phyloP scores from a whole-genome alignment of 2,329 filamentous ascomycete genomes.

The Cladosporium velox region DNA sequence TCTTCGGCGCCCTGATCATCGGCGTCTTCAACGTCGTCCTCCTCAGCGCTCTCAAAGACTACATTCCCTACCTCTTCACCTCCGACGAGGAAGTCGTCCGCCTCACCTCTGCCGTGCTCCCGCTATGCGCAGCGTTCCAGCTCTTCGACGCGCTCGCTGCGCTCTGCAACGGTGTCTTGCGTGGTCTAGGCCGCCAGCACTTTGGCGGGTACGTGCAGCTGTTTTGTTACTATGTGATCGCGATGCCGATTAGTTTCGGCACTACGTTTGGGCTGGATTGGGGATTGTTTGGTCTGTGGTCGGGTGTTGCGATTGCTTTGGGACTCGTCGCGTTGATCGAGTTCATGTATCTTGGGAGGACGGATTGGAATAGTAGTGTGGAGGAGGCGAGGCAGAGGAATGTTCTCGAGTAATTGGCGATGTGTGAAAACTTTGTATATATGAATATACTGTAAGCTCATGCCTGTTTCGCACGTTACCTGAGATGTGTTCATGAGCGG shows the following conservation, averaged over 20 bases:
- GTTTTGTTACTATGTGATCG: constrained; percentile 79
- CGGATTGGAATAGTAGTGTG: constrained; percentile 60
- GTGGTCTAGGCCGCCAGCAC: constrained; percentile 82
- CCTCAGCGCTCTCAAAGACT: constrained; percentile 67
- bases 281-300: constrained; percentile 79
- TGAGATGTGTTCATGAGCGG: no score
- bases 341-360: constrained; percentile 53
- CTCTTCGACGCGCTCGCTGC: constrained; percentile 80
- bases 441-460: not conserved
- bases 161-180: constrained; percentile 77
- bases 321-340: constrained; percentile 58
- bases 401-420: constrained; percentile 25
- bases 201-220: constrained; percentile 88
- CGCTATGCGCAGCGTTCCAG: constrained; percentile 83
- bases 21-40: constrained; percentile 75
- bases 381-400: constrained; percentile 59
- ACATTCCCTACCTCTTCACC: constrained; percentile 75
- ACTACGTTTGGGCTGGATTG: constrained; percentile 74
- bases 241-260: constrained; percentile 78
- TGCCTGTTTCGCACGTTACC: not conserved
- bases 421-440: not conserved
- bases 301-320: constrained; percentile 61
- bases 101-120: constrained; percentile 68
- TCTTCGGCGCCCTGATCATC: constrained; percentile 67
- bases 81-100: constrained; percentile 64